Conservation (phyloP, 2,329 filamentous ascomycete genomes). For the Colletotrichum musae region DNA sequence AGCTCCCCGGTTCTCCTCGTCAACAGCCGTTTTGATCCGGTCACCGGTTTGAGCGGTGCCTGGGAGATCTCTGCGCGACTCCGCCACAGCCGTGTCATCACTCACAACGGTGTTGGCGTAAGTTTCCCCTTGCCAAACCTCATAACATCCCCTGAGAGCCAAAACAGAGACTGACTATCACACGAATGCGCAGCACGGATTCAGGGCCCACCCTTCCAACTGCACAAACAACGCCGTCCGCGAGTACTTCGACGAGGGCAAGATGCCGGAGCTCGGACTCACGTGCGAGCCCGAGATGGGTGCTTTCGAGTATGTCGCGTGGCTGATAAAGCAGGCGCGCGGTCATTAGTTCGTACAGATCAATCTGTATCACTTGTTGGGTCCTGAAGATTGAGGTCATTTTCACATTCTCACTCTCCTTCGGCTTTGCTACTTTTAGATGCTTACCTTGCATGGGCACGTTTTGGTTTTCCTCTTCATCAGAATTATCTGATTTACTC, state of each 20-base stretch:
- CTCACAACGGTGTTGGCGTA: slow-evolving; percentile 5
- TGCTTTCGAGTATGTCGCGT: neutral
- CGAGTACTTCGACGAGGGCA: slow-evolving; percentile 11
- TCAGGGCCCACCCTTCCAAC: neutral
- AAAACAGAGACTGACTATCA: neutral
- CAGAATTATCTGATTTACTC: too few relatives aligned
- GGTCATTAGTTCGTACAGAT: too few relatives aligned
- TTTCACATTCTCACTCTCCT: too few relatives aligned
- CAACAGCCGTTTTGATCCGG: slow-evolving; percentile 4
- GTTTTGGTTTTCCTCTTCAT: too few relatives aligned
- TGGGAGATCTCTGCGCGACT: slow-evolving; percentile 6
- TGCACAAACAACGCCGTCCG: slow-evolving; percentile 4
- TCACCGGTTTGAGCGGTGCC: neutral
- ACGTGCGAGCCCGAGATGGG: slow-evolving; percentile 7
- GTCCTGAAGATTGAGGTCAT: too few relatives aligned
- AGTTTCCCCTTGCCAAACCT: neutral
- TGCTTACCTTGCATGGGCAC: too few relatives aligned
- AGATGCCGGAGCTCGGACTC: slow-evolving; percentile 4
- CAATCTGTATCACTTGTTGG: too few relatives aligned
- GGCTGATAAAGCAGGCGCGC: neutral
- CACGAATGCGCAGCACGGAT: neutral
- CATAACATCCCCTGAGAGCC: too few relatives aligned
- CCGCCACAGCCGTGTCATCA: neutral
- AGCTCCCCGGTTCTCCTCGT: slow-evolving; percentile 3
- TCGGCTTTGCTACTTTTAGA: too few relatives aligned